These are phyloP conservation scores for Corylus heterophylla DNA, from an alignment of 306 rosid genomes.

Conservation along the genomic window DNA sequence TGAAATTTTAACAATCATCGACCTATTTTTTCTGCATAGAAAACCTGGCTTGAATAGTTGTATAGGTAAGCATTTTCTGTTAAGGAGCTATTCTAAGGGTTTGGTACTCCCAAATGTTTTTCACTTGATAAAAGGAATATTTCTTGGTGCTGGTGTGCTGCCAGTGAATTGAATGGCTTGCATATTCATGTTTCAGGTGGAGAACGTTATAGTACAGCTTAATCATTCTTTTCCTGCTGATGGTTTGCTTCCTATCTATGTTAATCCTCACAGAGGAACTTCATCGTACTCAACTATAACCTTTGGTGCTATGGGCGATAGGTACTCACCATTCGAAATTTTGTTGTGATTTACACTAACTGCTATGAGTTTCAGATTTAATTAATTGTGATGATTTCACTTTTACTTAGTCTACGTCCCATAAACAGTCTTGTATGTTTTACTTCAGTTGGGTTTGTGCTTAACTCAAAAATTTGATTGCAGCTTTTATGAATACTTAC, in stretches of 20 bases:
- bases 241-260: conserved; percentile 92
- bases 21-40: neutral
- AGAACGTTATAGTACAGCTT: conserved; percentile 67
- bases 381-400: neutral
- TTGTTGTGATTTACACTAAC: conserved; percentile 1
- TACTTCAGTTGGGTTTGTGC: conserved; percentile 26
- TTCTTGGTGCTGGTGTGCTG: conserved; percentile 23
- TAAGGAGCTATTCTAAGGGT: conserved; percentile 4
- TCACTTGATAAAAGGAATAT: conserved; percentile 16
- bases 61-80: conserved; percentile 2
- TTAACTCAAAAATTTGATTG: conserved; percentile 37
- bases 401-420: conserved; percentile 19
- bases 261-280: conserved; percentile 69
- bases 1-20: neutral
- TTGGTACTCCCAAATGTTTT: conserved; percentile 2
- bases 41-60: conserved; percentile 16
- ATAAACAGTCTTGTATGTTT: conserved; percentile 3
- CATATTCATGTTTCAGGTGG: conserved; percentile 64
- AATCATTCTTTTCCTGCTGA: conserved; percentile 86
- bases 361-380: neutral
- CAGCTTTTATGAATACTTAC: conserved; percentile 98
- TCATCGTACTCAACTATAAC: conserved; percentile 67
- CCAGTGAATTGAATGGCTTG: conserved; percentile 33
- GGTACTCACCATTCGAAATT: conserved; percentile 45
- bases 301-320: conserved; percentile 99